A percentile compares a stretch with the other conserved stretches of the same genome.
Conservation (phyloP, 139 green algal genomes). For the Chlamydomonas incerta region DNA sequence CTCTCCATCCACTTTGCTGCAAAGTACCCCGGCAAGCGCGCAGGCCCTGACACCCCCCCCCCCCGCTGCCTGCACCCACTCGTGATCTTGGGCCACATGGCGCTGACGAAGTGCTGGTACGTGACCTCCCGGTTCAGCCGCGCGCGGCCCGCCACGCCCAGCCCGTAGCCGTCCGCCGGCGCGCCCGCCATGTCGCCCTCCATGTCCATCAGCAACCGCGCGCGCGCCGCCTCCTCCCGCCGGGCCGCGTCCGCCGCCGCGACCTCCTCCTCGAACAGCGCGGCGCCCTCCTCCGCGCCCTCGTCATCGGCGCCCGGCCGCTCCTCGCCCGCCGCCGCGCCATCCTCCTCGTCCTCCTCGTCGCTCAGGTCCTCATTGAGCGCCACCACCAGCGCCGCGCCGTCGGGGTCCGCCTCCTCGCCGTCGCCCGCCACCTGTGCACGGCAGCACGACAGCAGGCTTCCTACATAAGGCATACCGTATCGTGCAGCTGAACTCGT, state of each 20-base stretch:
- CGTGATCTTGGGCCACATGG: slow-evolving; percentile 63
- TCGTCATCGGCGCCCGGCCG: background rate
- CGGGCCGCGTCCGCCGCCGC: background rate
- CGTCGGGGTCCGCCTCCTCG: slow-evolving; percentile 64
- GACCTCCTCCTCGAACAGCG: background rate
- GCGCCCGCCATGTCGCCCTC: background rate
- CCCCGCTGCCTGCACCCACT: slow-evolving; percentile 21
- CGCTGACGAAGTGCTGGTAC: slow-evolving; percentile 51
- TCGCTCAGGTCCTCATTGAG: slow-evolving; percentile 51
- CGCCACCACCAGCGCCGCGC: slow-evolving; percentile 57
- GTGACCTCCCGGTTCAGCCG: slow-evolving; percentile 40
- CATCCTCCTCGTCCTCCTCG: slow-evolving; percentile 52
- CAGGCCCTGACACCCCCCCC: no score
- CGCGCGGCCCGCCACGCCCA: slow-evolving; percentile 35
- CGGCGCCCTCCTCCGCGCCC: slow-evolving; percentile 25
- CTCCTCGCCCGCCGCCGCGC: background rate
- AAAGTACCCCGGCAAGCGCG: no score
- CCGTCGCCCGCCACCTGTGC: slow-evolving; percentile 24
- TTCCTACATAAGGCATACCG: no score
- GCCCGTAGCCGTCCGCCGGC: background rate
- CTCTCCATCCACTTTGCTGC: no score
- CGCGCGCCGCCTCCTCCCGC: background rate
- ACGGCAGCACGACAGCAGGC: no score
- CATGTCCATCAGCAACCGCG: background rate
- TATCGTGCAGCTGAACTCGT: no score